Conservation (phyloP, 2,329 filamentous ascomycete species). For the Scopulariopsis brevicaulis region DNA sequence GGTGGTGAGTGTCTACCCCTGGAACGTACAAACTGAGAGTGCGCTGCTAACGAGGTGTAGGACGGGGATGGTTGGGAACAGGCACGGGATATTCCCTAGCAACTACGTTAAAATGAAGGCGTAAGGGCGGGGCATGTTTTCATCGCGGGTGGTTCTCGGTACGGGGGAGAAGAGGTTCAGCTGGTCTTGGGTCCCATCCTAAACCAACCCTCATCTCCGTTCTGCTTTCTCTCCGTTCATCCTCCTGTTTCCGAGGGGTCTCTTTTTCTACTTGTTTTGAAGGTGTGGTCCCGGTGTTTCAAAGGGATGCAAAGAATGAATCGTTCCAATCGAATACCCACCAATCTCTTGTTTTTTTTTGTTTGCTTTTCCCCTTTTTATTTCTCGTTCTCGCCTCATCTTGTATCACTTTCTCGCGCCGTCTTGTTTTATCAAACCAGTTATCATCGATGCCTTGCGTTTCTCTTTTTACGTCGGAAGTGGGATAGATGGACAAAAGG, state of each 20-base stretch:
- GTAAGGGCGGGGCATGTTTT: slow-evolving; percentile 14
- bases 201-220: background rate
- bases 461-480: background rate
- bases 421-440: background rate
- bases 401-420: background rate
- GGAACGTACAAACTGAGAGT: background rate
- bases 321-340: slow-evolving; percentile 1
- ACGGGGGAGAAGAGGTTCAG: no score
- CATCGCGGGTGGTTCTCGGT: slow-evolving; percentile 7
- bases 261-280: background rate
- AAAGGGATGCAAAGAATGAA: background rate
- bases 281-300: background rate
- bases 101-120: slow-evolving; percentile 60
- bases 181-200: no score
- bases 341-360: background rate
- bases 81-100: slow-evolving; percentile 88
- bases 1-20: slow-evolving; percentile 54
- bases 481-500: background rate
- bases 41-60: slow-evolving; percentile 23
- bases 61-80: slow-evolving; percentile 80
- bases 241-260: background rate
- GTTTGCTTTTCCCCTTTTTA: background rate
- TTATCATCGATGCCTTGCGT: background rate
- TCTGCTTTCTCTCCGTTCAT: slow-evolving; percentile 5
- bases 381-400: background rate